Conservation (phyloP, 2,329 filamentous ascomycete genomes). For the Drechmeria coniospora region DNA sequence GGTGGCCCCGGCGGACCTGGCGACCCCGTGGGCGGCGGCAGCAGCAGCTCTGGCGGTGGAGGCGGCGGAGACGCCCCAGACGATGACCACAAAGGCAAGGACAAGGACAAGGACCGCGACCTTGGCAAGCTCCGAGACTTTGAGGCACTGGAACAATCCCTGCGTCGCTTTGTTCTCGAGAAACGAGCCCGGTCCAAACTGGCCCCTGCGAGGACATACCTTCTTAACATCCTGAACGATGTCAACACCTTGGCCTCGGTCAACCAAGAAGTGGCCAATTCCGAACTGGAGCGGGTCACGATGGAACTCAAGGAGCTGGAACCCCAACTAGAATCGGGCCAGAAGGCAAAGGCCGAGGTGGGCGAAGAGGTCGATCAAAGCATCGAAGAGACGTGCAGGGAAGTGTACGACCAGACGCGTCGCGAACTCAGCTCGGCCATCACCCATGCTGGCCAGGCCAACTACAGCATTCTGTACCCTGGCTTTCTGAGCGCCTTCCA, state of each 20-base stretch:
- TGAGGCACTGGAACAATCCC: constrained; percentile 70
- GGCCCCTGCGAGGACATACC: constrained; percentile 86
- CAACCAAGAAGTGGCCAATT: constrained; percentile 73
- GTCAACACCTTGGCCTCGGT: constrained; percentile 69
- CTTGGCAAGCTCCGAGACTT: constrained; percentile 83
- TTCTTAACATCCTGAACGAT: constrained; percentile 84
- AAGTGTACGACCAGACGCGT: constrained; percentile 75
- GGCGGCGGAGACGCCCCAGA: constrained; percentile 37
- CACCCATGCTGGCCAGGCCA: constrained; percentile 54
- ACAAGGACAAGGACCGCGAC: constrained; percentile 70
- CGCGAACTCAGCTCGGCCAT: constrained; percentile 64
- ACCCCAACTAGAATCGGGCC: constrained; percentile 70
- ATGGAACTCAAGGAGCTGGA: constrained; percentile 70
- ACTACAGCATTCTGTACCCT: constrained; percentile 74
- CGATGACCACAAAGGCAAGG: constrained; percentile 54
- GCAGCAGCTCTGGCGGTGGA: constrained; percentile 36
- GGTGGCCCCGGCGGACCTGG: constrained; percentile 39
- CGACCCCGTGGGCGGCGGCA: no score
- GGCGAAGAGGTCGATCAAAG: constrained; percentile 66
- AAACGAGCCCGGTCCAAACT: constrained; percentile 92
- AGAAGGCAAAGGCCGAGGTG: constrained; percentile 64
- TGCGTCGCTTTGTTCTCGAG: constrained; percentile 86
- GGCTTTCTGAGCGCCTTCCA: constrained; percentile 74
- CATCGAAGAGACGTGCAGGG: constrained; percentile 72
- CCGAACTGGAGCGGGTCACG: constrained; percentile 70